Conservation (phyloP, 108 stramenopile species). For the Skeletonema marinoi region DNA sequence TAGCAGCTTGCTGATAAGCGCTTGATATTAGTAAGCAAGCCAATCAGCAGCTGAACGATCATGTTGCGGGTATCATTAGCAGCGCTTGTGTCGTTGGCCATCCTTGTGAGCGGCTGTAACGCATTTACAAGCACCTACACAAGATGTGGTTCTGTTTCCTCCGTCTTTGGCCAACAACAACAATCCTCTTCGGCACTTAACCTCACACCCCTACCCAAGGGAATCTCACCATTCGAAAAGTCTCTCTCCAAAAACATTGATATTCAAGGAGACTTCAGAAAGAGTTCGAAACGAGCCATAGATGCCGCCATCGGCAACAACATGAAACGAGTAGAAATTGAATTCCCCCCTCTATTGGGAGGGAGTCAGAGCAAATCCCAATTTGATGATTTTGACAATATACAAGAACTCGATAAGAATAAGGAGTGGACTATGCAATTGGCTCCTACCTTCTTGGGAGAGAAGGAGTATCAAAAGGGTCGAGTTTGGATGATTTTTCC, state of each 20-base stretch:
- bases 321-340: conserved; percentile 60
- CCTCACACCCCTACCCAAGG: conserved; percentile 61
- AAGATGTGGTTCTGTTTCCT: not conserved
- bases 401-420: conserved; percentile 82
- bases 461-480: conserved; percentile 25
- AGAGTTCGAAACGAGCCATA: conserved; percentile 47
- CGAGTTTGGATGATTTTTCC: conserved; percentile 76
- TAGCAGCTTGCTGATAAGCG: too few species aligned
- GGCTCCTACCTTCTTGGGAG: conserved; percentile 48
- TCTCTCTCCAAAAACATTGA: conserved; percentile 59
- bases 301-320: conserved; percentile 46
- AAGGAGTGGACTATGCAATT: conserved; percentile 78
- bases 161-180: not conserved
- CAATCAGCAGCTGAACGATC: not conserved
- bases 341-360: conserved; percentile 83
- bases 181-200: not conserved
- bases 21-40: too few species aligned
- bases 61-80: not conserved
- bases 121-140: not conserved
- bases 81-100: not conserved
- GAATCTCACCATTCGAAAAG: conserved; percentile 82
- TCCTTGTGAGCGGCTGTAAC: not conserved
- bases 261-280: conserved; percentile 67
- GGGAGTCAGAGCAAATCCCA: conserved; percentile 67
- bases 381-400: conserved; percentile 92